Evolutionary conservation across 2,329 filamentous ascomycete species (phyloP), one percentile per base, ranked within the genome.

Genomic region (Fusarium nanum): DNA sequence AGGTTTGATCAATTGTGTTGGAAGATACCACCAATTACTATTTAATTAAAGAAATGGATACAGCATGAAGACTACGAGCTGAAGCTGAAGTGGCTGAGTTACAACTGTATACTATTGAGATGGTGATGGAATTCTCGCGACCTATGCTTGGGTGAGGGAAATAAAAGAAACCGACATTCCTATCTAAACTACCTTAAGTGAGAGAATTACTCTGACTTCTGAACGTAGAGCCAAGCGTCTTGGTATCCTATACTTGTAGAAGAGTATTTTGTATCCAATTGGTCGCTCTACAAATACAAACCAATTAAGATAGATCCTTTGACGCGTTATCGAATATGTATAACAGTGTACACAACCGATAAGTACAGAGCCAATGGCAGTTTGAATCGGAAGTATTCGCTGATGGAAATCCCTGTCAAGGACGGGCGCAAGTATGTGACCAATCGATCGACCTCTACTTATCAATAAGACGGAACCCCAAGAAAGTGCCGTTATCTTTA

Each of bases 371-470:
- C 63, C 62, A 67, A 66, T 66, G 22, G 20, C 27, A 11, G 48
- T 49, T 25, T 46, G 14, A 41, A 40, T 25, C 27, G 27, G 13
- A 49, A 27, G 23, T 60, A 23, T 67, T 65, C 23, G 48, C 49
- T 46, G 61, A 61, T 67, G 62, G 46, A 46, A 46, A 67, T 46
- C 63, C 44, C 37, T 49, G 56, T 55, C 48, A 37, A 16, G 25
- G 28, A 62, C 56, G 56, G 55, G 63, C 56, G 62, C 48, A 66
- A 25, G 9, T 42, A 27, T 40, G n/a, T 47, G 63, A 46, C 63
- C 63, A 66, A 66, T 66, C 16, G 48, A 67, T 66, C 37, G 48
- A 20, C 25, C 48, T 61, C 25, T 32, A 56, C 63, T 66, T 66
- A 66, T 66, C 63, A 66, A 37, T 28, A 41, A 52, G 64, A n/a